Base-by-base conservation (phyloP, 129 eudicot genomes). In the Artemisia tridentata region DNA sequence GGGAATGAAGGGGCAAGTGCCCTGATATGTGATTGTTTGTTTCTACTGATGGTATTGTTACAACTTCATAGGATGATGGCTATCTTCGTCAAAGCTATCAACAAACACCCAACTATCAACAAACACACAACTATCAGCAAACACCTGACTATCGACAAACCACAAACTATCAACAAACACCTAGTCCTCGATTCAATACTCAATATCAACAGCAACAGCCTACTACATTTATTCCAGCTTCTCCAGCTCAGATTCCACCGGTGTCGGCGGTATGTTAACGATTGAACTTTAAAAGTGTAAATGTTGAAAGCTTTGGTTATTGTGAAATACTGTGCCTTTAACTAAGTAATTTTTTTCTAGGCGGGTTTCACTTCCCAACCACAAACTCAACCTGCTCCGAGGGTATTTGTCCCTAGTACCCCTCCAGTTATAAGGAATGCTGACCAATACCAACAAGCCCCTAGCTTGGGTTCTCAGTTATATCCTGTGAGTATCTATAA, bases 401-500 rank as follows among this genome's bases (percentile, higher is more conserved):
- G 70, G 79, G 80, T 85, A 63, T 92, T 92, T 76, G 84, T 82
- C 67, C 98, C 98, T 56, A 56, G 85, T 25, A 82, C 88, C 64
- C 86, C 86, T 53, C 91, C 95, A 50, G 27, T 69, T 55, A 68
- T 92, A 74, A 86, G 74, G 76, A 89, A 92, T 72, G 89, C 65
- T 50, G 96, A 85, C 77, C 89, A 83, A 80, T 92, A 92, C 85
- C 98, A 92, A 79, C 80, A 76, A 53, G 83, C 89, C 5, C 69
- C 84, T 50, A 79, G 84, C 74, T 72, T 90, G 86, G 93, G 80
- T 69, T 80, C 88, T 75, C 93, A 86, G 67, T 65, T 86, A 47
- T 87, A 90, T 83, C 79, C 85, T 53, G 92, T 86, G 83, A 58
- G 91, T 63, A 58, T 58, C 63, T 56, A 43, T 11, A 63, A 15